Evolutionary conservation across 257 asterid genomes (phyloP), one percentile per base, ranked within the genome.

Genomic region (Penstemon newberryi): DNA sequence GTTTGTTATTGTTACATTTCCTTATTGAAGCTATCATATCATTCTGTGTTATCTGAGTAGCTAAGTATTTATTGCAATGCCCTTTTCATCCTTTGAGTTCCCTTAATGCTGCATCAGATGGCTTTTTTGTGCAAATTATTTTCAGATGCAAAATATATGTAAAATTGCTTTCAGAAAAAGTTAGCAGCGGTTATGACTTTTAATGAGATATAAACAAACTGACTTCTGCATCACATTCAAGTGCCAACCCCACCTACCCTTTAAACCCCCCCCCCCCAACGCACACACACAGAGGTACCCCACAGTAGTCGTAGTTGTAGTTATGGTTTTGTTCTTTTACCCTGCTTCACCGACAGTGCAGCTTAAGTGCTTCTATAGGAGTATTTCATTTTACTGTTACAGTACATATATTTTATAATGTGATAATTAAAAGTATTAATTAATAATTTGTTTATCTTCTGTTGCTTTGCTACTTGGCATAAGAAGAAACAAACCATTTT

Each of bases 61-160:
- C 52, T 64, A 15, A 36, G 36, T 54, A 42, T 70, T 25, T 25
- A 49, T 64, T 59, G 38, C 46, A 37, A 55, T 60, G 55, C 41
- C 70, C 9, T 57, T 66, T 69, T 13, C 62, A 44, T 13, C 33
- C 10, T 42, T 13, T 57, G 6, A 55, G 65, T 18, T 57, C 45
- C 70, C 67, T 72, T 33, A 72, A 50, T 77, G 69, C 57, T 56
- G 5, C 66, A 51, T 56, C 43, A 56, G 43, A 42, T 65, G 63
- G 33, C 33, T 25, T 69, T 60, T 66, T 25, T 62, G 43, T 55
- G 61, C 71, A 67, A 25, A 43, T 19, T 58, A 3, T 54, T 58
- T 71, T 73, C 85, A 77, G 82, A 66, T 59, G 63, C 36, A 70
- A 70, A 74, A 77, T 73, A 64, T 60, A 65, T 52, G 69, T 51